A percentile compares a stretch with the other conserved stretches of the same genome.
These are phyloP conservation scores for Yarrowia divulgata DNA, from an alignment of 805 yeast genomes.

Conservation along the genomic window DNA sequence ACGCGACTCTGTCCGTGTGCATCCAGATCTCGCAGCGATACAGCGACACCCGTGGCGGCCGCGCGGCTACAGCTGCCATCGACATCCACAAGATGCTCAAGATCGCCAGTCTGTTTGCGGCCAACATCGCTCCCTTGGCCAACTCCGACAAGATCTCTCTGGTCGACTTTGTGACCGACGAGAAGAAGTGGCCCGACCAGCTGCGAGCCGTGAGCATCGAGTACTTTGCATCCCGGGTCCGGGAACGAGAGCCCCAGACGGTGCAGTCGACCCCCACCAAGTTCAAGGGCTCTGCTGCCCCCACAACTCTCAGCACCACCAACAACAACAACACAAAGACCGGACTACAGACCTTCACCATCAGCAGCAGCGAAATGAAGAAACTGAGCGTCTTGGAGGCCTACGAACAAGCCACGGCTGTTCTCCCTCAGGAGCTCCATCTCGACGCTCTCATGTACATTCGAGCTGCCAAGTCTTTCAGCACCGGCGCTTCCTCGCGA, in stretches of 20 bases:
- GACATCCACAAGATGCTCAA: conserved; percentile 58
- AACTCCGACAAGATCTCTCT: conserved; percentile 43
- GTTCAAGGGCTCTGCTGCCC: background rate
- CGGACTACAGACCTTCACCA: conserved; percentile 59
- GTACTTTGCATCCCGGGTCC: conserved; percentile 44
- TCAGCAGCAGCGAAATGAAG: conserved; percentile 65
- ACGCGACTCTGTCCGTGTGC: conserved; percentile 67
- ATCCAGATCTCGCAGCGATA: conserved; percentile 67
- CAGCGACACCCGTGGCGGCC: conserved; percentile 55
- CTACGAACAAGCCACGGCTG: conserved; percentile 42
- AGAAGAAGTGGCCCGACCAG: conserved; percentile 43
- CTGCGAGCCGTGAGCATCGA: conserved; percentile 46
- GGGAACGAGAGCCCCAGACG: background rate
- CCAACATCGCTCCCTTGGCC: conserved; percentile 46
- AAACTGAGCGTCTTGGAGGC: conserved; percentile 51
- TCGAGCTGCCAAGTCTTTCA: conserved; percentile 75
- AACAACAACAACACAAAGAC: background rate
- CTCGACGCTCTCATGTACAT: conserved; percentile 68
- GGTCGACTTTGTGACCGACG: conserved; percentile 44
- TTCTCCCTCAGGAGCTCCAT: conserved; percentile 66
- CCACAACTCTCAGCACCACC: background rate
- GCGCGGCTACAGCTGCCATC: conserved; percentile 55
- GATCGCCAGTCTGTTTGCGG: conserved; percentile 54
- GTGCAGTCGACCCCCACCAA: conserved; percentile 29
- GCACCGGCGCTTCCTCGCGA: conserved; percentile 57